phyloP scores from a whole-genome alignment of 306 rosid species.

The Fagus sylvatica region DNA sequence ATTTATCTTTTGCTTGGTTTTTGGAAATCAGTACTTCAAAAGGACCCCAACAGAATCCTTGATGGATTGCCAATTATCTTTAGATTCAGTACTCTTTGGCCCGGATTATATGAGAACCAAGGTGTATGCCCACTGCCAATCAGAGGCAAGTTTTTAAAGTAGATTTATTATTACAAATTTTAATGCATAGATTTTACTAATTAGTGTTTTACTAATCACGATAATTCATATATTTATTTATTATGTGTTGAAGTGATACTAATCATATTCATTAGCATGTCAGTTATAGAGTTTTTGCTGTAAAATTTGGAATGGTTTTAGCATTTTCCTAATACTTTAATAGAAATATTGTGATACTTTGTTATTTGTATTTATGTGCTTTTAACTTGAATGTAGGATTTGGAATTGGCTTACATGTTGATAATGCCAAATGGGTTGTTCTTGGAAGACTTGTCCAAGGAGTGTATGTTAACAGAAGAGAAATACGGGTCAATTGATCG shows the following conservation, averaged over 20 bases:
- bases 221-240: no score
- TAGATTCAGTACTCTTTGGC: not conserved
- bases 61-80: not conserved
- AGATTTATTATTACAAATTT: no score
- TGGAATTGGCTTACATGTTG: slow-evolving; percentile 36
- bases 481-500: slow-evolving; percentile 43
- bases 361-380: not conserved
- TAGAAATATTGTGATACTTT: no score
- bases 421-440: slow-evolving; percentile 38
- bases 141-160: not conserved
- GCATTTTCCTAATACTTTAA: no score
- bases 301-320: no score
- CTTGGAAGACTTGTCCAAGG: slow-evolving; percentile 35
- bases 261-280: no score
- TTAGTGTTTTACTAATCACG: no score
- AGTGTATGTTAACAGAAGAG: slow-evolving; percentile 31
- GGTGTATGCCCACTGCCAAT: not conserved
- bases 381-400: slow-evolving; percentile 23
- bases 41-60: not conserved
- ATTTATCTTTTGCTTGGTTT: not conserved
- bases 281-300: no score
- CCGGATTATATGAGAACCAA: not conserved
- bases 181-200: not conserved
- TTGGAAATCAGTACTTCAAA: not conserved
- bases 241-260: no score